Conservation (phyloP, 371 early-diverging fungal genomes). For the Rhizomucor miehei region DNA sequence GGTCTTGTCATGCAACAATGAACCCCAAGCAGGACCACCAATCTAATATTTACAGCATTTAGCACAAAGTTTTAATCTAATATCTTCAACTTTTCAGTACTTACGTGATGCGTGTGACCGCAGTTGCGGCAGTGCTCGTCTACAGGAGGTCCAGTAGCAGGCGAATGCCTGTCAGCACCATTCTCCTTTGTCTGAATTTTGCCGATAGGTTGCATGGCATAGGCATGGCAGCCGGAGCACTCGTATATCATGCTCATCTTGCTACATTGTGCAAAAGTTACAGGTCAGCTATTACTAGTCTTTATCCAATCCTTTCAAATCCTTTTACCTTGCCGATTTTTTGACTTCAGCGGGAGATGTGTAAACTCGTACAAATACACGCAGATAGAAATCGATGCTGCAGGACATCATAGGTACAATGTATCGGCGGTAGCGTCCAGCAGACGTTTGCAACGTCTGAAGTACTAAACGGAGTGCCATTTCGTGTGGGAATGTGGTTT, state of each 20-base stretch:
- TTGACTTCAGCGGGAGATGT: constrained; percentile 78
- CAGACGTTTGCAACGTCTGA: constrained; percentile 81
- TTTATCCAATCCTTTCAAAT: too few species aligned
- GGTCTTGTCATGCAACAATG: constrained; percentile 75
- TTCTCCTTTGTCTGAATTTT: constrained; percentile 48
- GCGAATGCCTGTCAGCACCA: constrained; percentile 54
- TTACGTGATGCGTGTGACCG: constrained; percentile 64
- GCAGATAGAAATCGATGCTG: constrained; percentile 99
- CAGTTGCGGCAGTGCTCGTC: constrained; percentile 71
- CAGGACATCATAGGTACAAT: constrained; percentile 93
- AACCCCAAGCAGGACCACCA: constrained; percentile 97
- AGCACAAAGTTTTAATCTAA: constrained; percentile 4
- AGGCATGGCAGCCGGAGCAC: constrained; percentile 84
- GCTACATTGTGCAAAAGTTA: constrained; percentile 44
- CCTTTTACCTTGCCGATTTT: constrained; percentile 67
- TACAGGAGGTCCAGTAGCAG: constrained; percentile 65
- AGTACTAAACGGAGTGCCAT: constrained; percentile 91
- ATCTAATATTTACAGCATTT: constrained; percentile 30
- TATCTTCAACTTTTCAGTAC: not conserved
- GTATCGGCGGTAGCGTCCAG: constrained; percentile 82
- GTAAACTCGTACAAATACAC: constrained; percentile 96
- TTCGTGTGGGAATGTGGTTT: constrained; percentile 81
- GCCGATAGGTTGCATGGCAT: constrained; percentile 70
- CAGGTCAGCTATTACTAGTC: too few species aligned
- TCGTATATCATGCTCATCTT: constrained; percentile 80